Evolutionary conservation across 345 rosid species (phyloP), one percentile per base, ranked within the genome.

Genomic region (Bruguiera parviflora): DNA sequence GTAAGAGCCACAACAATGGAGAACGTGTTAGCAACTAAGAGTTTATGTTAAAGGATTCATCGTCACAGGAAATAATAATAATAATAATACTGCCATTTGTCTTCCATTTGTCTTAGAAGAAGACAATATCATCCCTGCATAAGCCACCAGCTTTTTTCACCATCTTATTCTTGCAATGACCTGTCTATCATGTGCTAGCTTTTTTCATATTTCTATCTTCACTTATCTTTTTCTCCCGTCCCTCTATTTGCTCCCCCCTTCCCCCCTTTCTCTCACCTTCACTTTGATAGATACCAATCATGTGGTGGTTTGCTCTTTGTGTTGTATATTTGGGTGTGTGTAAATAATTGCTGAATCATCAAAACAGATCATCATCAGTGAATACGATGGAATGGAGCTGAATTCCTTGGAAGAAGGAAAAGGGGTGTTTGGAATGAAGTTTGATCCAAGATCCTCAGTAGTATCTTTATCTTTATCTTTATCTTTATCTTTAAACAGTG

Each of bases 361-460:
- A 75, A 77, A 74, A 73, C 58, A 55, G 29, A 22, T 22, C 29
- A 20, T 21, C 25, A 20, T 21, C 58, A 24, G 47, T 61, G 59
- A 20, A 43, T 52, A 22, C 10, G 37, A 53, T 18, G 10, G 19
- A 37, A 27, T 24, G 53, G 8, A 62, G 51, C 49, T 13, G 19
- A 13, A 31, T 65, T 51, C 58, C 37, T 72, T 27, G 66, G 72
- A 78, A 65, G 65, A 79, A 75, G 77, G 82, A 78, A 82, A 80
- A 76, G 68, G 27, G 80, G 86, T 82, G 81, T 83, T 73, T 76
- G 87, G 88, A 84, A 86, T 85, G 85, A 78, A 77, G 81, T 69
- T 68, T 64, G 85, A 76, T 83, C 85, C 85, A 76, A 84, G 78
- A 80, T 80, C 80, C 53, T 71, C 18, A 21, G 6, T 19, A 43